Percentiles rank a stretch among this genome's conserved stretches.
Conservation (phyloP, 768 basidiomycete species). For the Trametes cubensis region DNA sequence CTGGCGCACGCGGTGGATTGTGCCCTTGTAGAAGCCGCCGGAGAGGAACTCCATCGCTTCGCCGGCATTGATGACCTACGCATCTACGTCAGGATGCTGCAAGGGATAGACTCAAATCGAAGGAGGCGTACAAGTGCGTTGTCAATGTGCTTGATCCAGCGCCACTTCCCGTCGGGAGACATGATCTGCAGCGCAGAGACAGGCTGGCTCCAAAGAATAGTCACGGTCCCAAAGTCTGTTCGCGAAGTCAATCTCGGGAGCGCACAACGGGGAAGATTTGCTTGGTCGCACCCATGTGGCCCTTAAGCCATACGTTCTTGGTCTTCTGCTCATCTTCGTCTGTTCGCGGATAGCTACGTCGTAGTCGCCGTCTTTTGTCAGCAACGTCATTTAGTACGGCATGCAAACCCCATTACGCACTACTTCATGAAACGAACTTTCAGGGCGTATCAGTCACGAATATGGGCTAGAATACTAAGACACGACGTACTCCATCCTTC, state of each 20-base stretch:
- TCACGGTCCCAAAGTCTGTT: constrained; percentile 39
- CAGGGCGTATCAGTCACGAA: neutral
- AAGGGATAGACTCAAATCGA: neutral
- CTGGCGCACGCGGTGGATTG: constrained; percentile 43
- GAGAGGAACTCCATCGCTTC: constrained; percentile 40
- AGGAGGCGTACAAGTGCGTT: constrained; percentile 37
- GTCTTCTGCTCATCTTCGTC: constrained; percentile 38
- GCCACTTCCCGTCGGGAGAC: constrained; percentile 40
- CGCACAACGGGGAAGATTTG: neutral
- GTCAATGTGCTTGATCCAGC: constrained; percentile 40
- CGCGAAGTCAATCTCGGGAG: neutral
- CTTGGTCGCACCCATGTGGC: constrained; percentile 36
- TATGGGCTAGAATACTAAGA: neutral
- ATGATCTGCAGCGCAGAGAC: constrained; percentile 41
- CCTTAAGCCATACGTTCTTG: constrained; percentile 41
- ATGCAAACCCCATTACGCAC: constrained; percentile 35
- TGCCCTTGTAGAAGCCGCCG: constrained; percentile 41
- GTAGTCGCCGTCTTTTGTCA: neutral
- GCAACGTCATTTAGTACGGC: neutral
- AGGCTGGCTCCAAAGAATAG: constrained; percentile 43
- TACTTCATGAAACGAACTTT: constrained; percentile 71
- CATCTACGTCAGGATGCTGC: neutral
- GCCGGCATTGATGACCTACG: constrained; percentile 44
- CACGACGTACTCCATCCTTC: constrained; percentile 36
- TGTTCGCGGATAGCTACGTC: constrained; percentile 36